Base-by-base conservation (phyloP, 2,329 filamentous ascomycete species). In the Zarea fungicola region DNA sequence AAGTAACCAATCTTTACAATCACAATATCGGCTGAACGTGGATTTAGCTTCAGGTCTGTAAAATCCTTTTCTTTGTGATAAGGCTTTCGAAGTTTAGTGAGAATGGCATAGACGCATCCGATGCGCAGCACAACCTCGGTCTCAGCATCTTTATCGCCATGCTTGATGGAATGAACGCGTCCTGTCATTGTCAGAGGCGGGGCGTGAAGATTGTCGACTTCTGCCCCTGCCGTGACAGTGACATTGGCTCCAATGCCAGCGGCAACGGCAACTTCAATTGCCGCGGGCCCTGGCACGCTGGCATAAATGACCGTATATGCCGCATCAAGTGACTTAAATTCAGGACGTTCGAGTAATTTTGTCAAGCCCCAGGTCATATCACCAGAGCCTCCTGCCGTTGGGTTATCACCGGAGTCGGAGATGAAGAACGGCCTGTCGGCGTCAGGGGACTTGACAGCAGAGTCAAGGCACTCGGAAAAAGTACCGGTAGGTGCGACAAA, bases 1-100 rank as follows among this genome's bases (percentile, higher is more conserved):
- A 80, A 59, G 49, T 78, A 80, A 14, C 76, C 76, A 37, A 79
- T 79, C 59, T 79, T 78, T 21, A 78, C 74, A 36, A 79, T 69
- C 1, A 78, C 74, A 19, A 79, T 69, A 52, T 76, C 73, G 1
- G 70, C 68, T 5, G 64, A 55, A 2, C 74, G 67, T 2, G 75
- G 75, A 8, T 60, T 40, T 1, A 80, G 67, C 36, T 70, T 50
- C 1, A 79, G 65, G 3, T 72, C 70, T 0, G 68, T 73, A 53
- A 79, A 78, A 56, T 78, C 76, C 10, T 60, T 65, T 55, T 78
- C 74, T 40, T 69, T 67, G 52, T 79, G 76, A 53, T 78, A 78
- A 1, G 75, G 75, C 55, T 78, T 79, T 42, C 75, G 71, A 2
- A 73, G 60, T 51, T 75, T 67, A 0, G 75, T 78, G 8, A 79